phyloP scores from a whole-genome alignment of 352 stramenopile species.

The Hyaloperonospora arabidopsidis region DNA sequence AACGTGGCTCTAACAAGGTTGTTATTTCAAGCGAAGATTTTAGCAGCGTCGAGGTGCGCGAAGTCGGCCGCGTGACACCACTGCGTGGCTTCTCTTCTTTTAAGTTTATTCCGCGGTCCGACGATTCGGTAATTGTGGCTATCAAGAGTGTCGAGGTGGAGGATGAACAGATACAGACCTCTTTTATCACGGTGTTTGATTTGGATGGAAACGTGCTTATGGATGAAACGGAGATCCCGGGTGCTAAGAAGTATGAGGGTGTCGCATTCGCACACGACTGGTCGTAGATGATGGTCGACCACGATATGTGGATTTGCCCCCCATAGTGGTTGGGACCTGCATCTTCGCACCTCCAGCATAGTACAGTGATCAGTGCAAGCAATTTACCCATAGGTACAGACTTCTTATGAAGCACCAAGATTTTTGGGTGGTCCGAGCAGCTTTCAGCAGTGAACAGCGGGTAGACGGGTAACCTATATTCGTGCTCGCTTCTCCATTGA shows the following conservation, averaged over 20 bases:
- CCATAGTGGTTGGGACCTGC: constrained; percentile 9
- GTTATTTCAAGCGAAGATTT: constrained; percentile 88
- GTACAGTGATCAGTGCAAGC: constrained; percentile 19
- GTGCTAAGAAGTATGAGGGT: constrained; percentile 89
- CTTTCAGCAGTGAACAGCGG: constrained; percentile 6
- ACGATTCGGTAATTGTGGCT: constrained; percentile 87
- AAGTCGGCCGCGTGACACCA: constrained; percentile 77
- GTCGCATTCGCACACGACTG: constrained; percentile 87
- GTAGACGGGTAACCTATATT: constrained; percentile 4
- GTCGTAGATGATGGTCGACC: constrained; percentile 27
- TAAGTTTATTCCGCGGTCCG: constrained; percentile 89
- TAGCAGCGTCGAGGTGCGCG: constrained; percentile 65
- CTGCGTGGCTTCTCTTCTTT: constrained; percentile 91
- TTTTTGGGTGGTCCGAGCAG: constrained; percentile 4
- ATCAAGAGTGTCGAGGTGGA: constrained; percentile 92
- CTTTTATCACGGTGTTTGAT: constrained; percentile 90
- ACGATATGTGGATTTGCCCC: constrained; percentile 5
- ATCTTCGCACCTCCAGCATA: constrained; percentile 16
- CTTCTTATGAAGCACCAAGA: constrained; percentile 9
- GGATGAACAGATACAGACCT: constrained; percentile 84
- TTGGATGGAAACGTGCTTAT: constrained; percentile 86
- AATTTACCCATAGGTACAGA: constrained; percentile 17
- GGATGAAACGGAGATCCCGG: constrained; percentile 87
- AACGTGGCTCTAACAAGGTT: constrained; percentile 84
- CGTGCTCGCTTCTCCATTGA: constrained; percentile 7